A percentile compares a stretch with the other conserved stretches of the same genome.
Conservation (phyloP, 176 grass and related monocot genomes). For the Thalia dealbata region DNA sequence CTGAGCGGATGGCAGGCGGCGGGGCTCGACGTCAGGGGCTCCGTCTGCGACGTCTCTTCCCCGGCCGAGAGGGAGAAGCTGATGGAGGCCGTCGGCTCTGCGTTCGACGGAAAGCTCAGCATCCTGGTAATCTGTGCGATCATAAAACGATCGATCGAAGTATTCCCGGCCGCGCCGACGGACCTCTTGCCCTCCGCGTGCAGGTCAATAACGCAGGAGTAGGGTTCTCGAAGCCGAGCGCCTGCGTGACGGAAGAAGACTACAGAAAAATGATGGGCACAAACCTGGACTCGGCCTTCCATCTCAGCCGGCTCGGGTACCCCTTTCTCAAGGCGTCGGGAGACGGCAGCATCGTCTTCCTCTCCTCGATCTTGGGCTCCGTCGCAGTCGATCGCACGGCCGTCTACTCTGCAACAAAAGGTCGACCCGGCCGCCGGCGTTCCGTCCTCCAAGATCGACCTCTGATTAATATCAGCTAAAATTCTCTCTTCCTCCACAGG, state of each 20-base stretch:
- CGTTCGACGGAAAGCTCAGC: constrained; percentile 32
- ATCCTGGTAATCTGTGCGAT: constrained; percentile 18
- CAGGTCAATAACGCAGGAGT: constrained; percentile 34
- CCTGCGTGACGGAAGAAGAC: constrained; percentile 6
- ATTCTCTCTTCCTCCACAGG: not conserved
- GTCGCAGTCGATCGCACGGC: not conserved
- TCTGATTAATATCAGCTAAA: not conserved
- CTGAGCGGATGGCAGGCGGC: constrained; percentile 19
- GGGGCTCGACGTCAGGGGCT: constrained; percentile 8
- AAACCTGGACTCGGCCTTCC: constrained; percentile 35
- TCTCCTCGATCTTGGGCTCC: constrained; percentile 20
- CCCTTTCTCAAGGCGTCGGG: constrained; percentile 16
- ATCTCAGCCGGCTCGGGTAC: constrained; percentile 33
- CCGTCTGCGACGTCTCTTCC: constrained; percentile 35
- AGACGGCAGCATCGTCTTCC: constrained; percentile 21
- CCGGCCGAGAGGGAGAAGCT: constrained; percentile 20
- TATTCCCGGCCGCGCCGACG: no score
- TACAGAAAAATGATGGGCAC: constrained; percentile 23
- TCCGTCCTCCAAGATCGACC: not conserved
- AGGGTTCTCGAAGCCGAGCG: not conserved
- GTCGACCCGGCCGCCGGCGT: no score
- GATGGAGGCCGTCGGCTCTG: constrained; percentile 3
- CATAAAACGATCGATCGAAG: no score
- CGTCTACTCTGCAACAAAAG: not conserved
- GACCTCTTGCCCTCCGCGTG: no score